Base-by-base conservation (phyloP, 2,329 filamentous ascomycete species). In the Penicillium sp. region DNA sequence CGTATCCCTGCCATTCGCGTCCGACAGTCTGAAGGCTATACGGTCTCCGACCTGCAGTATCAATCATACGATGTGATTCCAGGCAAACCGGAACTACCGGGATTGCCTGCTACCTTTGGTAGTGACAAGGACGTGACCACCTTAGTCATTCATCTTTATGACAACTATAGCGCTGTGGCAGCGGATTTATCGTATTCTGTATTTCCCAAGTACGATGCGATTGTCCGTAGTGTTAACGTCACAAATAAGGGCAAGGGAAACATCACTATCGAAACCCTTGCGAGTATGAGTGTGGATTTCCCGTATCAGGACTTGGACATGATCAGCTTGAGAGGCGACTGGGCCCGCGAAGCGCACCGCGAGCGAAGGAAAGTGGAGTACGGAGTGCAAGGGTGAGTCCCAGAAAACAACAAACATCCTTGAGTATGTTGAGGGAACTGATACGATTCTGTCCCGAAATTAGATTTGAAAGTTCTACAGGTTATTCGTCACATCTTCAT, bases 181-280 rank as follows among this genome's bases (percentile, higher is more conserved):
- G 87, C 85, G 0, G 85, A 86, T 30, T 69, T 89, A 57, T 83
- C 80, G 0, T 89, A 89, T 69, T 89, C 86, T 0, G 79, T 89
- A 49, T 89, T 89, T 60, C 86, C 86, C 0, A 75, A 80, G 51
- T 82, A 86, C 65, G 85, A 89, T 67, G 85, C 87, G 13, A 79
- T 89, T 49, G 84, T 83, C 2, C 79, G 87, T 26, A 89, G 85
- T 69, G 86, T 87, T 65, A 83, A 81, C 28, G 80, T 89, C 53
- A 86, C 82, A 1, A 89, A 89, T 67, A 80, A 84, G 55, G 84
- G 87, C 3, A 77, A 80, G 1, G 73, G 73, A 10, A 78, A 81
- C 16, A 82, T 87, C 22, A 81, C 79, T 0, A 76, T 89, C 6
- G 81, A 88, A 59, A 80, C 83, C 62, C 78, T 87, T 3, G 82